Evolutionary conservation across 148 eudicot genomes (phyloP).

Genomic region (Bassia scoparia): DNA sequence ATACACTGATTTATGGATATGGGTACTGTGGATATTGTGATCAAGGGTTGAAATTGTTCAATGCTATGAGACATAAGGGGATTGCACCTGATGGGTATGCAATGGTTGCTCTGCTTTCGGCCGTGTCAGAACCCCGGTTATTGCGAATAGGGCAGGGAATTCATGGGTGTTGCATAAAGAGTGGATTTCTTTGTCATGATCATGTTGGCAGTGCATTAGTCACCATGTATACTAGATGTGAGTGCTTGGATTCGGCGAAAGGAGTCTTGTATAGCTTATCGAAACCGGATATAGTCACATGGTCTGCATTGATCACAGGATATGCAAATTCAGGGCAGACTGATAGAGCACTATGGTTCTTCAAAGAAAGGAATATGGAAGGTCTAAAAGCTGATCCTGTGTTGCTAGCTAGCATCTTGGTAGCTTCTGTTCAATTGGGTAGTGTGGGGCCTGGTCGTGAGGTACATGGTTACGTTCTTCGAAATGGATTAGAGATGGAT

Average conservation of each 20-base stretch:
- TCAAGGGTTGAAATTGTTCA: constrained; percentile 44
- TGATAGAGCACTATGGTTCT: constrained; percentile 37
- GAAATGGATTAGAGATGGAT: constrained; percentile 49
- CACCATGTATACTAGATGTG: constrained; percentile 65
- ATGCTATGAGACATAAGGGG: constrained; percentile 43
- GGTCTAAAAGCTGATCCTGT: constrained; percentile 57
- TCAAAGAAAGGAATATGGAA: constrained; percentile 43
- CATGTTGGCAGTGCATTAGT: constrained; percentile 65
- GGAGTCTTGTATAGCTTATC: constrained; percentile 43
- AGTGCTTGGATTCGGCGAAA: constrained; percentile 57
- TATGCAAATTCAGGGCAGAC: constrained; percentile 48
- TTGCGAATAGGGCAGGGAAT: constrained; percentile 53
- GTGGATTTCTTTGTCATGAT: constrained; percentile 47
- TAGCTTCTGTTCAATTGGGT: constrained; percentile 52
- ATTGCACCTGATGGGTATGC: constrained; percentile 66
- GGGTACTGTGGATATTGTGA: constrained; percentile 51
- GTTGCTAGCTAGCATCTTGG: constrained; percentile 55
- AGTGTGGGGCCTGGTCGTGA: constrained; percentile 52
- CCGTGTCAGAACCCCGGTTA: constrained; percentile 35
- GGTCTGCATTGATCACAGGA: constrained; percentile 76
- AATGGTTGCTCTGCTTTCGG: constrained; percentile 56
- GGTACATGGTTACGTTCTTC: constrained; percentile 63
- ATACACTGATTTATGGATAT: constrained; percentile 64
- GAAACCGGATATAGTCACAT: constrained; percentile 68
- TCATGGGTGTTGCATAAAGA: constrained; percentile 59